Base-by-base conservation (phyloP, 2,329 filamentous ascomycete genomes). In the Colletotrichum sp. region DNA sequence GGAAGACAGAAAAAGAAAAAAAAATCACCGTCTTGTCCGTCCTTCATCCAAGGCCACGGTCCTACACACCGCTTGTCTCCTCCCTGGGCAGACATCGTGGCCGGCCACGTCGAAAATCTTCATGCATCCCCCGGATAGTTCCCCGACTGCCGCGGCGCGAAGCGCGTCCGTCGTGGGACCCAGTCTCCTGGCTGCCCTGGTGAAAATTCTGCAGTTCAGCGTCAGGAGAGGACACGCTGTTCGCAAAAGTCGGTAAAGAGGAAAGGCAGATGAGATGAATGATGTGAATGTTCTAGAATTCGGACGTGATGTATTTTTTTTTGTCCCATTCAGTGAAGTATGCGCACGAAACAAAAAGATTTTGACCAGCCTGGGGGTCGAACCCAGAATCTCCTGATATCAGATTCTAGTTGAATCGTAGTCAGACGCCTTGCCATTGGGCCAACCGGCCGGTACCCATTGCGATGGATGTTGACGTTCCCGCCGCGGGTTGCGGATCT, bases 351-450 rank as follows among this genome's bases (percentile, higher is more conserved):
- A 22, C 32, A 44, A 52, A 32, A 34, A 52, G 22, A 8, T 48
- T n/a, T 73, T 75, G 73, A 75, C 73, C 73, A 75, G 73, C 73
- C 73, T 75, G 73, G 70, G 73, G 70, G 73, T 75, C 73, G 73
- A 75, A 75, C 73, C 73, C 73, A 75, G 73, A 75, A 75, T 75
- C 73, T 75, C 73, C 73, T 75, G 73, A 75, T 75, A 52, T 48
- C 68, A 30, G 57, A 70, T 30, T 16, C 12, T 5, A 13, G 0
- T 13, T 2, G 32, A 30, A 48, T 84, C 82, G 83, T 84, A 84
- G 83, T 85, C 83, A 84, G 82, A 84, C 83, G 83, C 82, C 83
- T 84, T 85, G 82, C 79, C 83, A 84, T 82, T 82, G 80, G 81
- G 81, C 81, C 82, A 84, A 75, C 73, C 73, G 73, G 73, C 70